Percentiles rank a stretch among this genome's conserved stretches.
phyloP scores from a whole-genome alignment of 306 rosid species.

The Lathyrus aphaca region DNA sequence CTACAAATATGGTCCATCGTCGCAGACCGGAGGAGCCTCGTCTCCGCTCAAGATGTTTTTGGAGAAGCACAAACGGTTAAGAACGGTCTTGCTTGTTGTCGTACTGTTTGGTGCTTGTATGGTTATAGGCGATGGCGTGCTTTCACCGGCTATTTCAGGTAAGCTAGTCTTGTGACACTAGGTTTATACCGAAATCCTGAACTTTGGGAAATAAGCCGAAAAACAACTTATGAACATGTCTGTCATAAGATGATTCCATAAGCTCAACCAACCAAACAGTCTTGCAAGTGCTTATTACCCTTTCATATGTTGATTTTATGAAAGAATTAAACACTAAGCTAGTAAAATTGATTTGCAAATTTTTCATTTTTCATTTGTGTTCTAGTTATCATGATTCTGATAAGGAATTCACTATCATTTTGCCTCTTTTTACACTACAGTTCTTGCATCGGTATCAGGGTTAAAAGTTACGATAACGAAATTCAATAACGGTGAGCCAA shows the following conservation, averaged over 20 bases:
- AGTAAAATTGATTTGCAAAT: neutral
- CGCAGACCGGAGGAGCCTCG: constrained; percentile 46
- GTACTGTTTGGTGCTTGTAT: constrained; percentile 79
- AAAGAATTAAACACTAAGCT: constrained; percentile 7
- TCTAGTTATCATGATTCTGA: neutral
- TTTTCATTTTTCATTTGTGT: neutral
- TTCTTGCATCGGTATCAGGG: constrained; percentile 83
- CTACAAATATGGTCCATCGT: constrained; percentile 78
- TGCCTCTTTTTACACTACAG: constrained; percentile 48
- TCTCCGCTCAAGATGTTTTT: constrained; percentile 69
- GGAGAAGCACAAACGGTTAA: constrained; percentile 73
- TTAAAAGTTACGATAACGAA: constrained; percentile 57
- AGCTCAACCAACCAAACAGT: neutral
- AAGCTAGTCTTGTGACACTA: neutral
- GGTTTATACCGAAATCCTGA: neutral
- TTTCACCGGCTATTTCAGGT: constrained; percentile 88
- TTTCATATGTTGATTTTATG: neutral
- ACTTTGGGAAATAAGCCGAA: neutral
- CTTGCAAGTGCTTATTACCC: neutral
- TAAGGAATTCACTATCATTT: neutral
- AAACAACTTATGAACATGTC: neutral
- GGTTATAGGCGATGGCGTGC: constrained; percentile 92
- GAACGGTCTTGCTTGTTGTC: constrained; percentile 66
- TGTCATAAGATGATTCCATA: neutral
- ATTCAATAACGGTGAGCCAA: constrained; percentile 55